These are phyloP conservation scores for Pythium plurisporium DNA, from an alignment of 352 stramenopile genomes.

Conservation along the genomic window DNA sequence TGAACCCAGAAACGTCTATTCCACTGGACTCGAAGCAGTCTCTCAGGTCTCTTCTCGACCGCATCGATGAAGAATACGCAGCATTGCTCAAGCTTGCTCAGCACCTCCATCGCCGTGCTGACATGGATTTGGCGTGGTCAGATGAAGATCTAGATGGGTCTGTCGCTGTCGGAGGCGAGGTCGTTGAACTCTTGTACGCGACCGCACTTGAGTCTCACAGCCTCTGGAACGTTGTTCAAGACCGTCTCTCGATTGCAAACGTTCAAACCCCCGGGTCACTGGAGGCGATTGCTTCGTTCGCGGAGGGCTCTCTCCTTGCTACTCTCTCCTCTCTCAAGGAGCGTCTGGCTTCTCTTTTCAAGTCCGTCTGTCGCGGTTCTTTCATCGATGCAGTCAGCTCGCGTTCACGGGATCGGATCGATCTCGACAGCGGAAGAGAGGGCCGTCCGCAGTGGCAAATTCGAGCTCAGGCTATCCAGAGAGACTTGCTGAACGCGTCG, in stretches of 20 bases:
- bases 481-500: constrained; percentile 58
- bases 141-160: constrained; percentile 67
- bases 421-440: constrained; percentile 14
- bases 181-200: constrained; percentile 46
- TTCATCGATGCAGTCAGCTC: constrained; percentile 72
- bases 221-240: constrained; percentile 36
- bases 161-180: constrained; percentile 55
- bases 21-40: background rate
- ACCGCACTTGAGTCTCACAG: constrained; percentile 47
- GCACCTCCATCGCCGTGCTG: constrained; percentile 54
- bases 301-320: constrained; percentile 38
- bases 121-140: constrained; percentile 62
- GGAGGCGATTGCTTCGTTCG: constrained; percentile 42
- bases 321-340: constrained; percentile 57
- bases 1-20: constrained; percentile 10
- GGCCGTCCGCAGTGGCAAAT: constrained; percentile 66
- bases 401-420: constrained; percentile 25
- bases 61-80: constrained; percentile 39
- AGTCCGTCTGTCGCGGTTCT: constrained; percentile 67
- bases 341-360: constrained; percentile 57
- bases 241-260: constrained; percentile 30
- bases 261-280: constrained; percentile 7
- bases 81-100: constrained; percentile 47
- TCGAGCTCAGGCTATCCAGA: constrained; percentile 67
- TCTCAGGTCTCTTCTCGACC: constrained; percentile 22